These are phyloP conservation scores for Monosporascus sp. DNA, from an alignment of 2,329 filamentous ascomycete genomes.

Conservation along the genomic window DNA sequence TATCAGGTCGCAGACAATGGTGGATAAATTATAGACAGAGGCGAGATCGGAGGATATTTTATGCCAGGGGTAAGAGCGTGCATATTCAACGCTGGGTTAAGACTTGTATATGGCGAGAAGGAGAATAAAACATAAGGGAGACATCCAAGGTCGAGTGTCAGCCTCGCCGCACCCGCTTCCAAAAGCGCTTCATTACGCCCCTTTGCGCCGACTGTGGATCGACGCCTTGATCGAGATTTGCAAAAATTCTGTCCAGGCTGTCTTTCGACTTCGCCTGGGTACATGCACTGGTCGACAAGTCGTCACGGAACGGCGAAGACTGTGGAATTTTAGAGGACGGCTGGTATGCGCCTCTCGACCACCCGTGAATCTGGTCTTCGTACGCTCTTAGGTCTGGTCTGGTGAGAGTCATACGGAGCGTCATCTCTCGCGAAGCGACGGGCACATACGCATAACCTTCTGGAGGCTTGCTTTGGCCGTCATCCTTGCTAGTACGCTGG, in stretches of 20 bases:
- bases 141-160: constrained; percentile 2
- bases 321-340: constrained; percentile 23
- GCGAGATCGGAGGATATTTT: background rate
- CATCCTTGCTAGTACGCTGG: constrained; percentile 20
- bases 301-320: constrained; percentile 25
- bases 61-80: too few relatives aligned
- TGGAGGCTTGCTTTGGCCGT: constrained; percentile 27
- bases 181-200: constrained; percentile 57
- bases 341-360: constrained; percentile 44
- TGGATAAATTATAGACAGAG: background rate
- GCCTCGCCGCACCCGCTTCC: constrained; percentile 53
- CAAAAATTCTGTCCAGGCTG: constrained; percentile 49
- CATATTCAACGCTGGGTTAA: too few relatives aligned
- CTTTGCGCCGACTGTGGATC: constrained; percentile 42
- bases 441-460: constrained; percentile 46
- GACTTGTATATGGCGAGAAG: background rate
- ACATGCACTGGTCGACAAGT: constrained; percentile 25
- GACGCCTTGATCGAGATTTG: constrained; percentile 47
- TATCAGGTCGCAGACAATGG: background rate
- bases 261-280: constrained; percentile 39
- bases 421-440: constrained; percentile 77
- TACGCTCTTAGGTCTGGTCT: constrained; percentile 76
- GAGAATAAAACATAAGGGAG: background rate
- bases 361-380: constrained; percentile 68
- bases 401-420: constrained; percentile 90